Conservation (phyloP, 768 basidiomycete genomes). For the Saitozyma sp. region DNA sequence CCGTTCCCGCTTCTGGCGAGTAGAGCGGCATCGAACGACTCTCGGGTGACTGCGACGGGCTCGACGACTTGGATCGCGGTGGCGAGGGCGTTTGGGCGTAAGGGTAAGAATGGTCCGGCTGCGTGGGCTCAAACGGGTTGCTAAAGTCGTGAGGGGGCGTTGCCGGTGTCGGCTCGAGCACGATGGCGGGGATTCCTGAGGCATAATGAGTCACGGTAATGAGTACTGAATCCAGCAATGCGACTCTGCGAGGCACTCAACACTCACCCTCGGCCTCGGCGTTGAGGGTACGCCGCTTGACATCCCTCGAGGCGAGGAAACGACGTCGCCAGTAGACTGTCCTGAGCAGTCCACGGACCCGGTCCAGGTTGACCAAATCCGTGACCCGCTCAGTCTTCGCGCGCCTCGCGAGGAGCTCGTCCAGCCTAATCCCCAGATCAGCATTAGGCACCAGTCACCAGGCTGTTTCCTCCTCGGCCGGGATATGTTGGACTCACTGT, state of each 20-base stretch:
- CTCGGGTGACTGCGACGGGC: too few relatives aligned
- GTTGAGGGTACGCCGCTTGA: slow-evolving; percentile 28
- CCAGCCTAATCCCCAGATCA: slow-evolving; percentile 59
- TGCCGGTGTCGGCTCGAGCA: slow-evolving; percentile 39
- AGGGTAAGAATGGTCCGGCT: too few relatives aligned
- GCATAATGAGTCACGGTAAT: background rate
- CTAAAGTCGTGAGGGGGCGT: slow-evolving; percentile 27
- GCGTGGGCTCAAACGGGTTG: too few relatives aligned
- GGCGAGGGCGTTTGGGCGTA: too few relatives aligned
- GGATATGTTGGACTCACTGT: slow-evolving; percentile 60
- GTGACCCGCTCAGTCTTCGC: slow-evolving; percentile 76
- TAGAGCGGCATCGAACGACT: too few relatives aligned
- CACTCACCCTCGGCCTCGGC: slow-evolving; percentile 10
- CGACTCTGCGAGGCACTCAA: too few relatives aligned
- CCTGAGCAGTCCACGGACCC: slow-evolving; percentile 74
- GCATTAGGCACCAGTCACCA: background rate
- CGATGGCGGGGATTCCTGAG: slow-evolving; percentile 43
- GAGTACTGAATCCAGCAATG: background rate
- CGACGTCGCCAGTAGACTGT: slow-evolving; percentile 71
- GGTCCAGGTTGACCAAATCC: slow-evolving; percentile 80
- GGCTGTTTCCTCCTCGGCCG: background rate
- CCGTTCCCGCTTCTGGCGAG: too few relatives aligned
- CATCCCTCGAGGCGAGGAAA: slow-evolving; percentile 56
- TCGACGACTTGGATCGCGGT: too few relatives aligned
- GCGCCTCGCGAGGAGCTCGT: slow-evolving; percentile 74